phyloP scores from a whole-genome alignment of 2,329 filamentous ascomycete genomes.

The Diaporthe sp. region DNA sequence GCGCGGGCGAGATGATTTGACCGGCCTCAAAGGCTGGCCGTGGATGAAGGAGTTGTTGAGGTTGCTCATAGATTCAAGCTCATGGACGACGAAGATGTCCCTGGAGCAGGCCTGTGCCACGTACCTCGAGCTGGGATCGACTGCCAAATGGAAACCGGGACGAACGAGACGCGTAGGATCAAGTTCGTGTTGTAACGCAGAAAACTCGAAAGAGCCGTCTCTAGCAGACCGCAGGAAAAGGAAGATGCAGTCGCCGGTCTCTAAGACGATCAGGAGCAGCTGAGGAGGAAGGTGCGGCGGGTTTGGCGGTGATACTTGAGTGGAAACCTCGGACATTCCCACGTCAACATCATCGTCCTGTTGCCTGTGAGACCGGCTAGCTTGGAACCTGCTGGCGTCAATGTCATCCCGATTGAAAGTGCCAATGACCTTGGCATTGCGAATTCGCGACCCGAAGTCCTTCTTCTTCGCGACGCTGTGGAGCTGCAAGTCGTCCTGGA shows the following conservation, averaged over 20 bases:
- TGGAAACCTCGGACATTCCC: constrained; percentile 46
- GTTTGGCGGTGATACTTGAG: constrained; percentile 39
- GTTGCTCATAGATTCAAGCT: constrained; percentile 69
- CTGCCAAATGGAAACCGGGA: constrained; percentile 76
- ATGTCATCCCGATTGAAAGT: constrained; percentile 53
- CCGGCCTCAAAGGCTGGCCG: constrained; percentile 66
- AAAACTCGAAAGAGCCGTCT: constrained; percentile 69
- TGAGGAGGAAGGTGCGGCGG: constrained; percentile 75
- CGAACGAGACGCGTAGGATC: constrained; percentile 64
- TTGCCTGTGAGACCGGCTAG: constrained; percentile 42
- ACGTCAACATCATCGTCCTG: constrained; percentile 58
- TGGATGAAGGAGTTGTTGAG: constrained; percentile 65
- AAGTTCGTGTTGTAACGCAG: constrained; percentile 52
- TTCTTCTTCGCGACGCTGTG: constrained; percentile 82
- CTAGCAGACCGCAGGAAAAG: constrained; percentile 71
- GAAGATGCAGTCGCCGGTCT: constrained; percentile 81
- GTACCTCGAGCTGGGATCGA: constrained; percentile 81
- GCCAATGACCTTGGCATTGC: constrained; percentile 83
- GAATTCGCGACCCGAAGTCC: constrained; percentile 84
- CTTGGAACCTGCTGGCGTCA: constrained; percentile 39
- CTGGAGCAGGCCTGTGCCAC: constrained; percentile 80
- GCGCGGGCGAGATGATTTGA: constrained; percentile 62
- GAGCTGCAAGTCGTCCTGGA: constrained; percentile 77
- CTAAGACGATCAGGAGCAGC: constrained; percentile 81
- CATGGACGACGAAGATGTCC: constrained; percentile 78